phyloP scores from a whole-genome alignment of 768 basidiomycete species.

The Xerocomellus chrysenteron region DNA sequence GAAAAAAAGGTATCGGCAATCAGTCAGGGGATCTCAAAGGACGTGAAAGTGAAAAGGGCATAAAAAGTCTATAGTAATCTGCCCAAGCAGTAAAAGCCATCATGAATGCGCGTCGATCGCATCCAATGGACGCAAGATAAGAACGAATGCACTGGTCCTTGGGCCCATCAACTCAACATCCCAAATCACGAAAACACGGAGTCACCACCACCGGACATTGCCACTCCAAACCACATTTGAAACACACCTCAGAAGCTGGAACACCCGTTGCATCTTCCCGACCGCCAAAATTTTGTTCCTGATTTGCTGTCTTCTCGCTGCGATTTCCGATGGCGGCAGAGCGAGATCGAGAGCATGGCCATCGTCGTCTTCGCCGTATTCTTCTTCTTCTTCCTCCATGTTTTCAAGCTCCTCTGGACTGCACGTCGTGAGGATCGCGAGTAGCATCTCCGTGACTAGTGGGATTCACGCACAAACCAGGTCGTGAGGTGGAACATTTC shows the following conservation, averaged over 20 bases:
- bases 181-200: neutral
- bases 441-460: slow-evolving; percentile 94
- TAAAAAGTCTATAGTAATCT: neutral
- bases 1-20: neutral
- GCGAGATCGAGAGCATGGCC: slow-evolving; percentile 27
- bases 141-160: neutral
- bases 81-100: neutral
- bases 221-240: neutral
- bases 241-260: slow-evolving; percentile 81
- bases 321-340: slow-evolving; percentile 41
- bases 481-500: neutral
- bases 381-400: slow-evolving; percentile 46
- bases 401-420: slow-evolving; percentile 88
- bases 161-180: no score
- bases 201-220: neutral
- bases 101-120: neutral
- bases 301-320: slow-evolving; percentile 70
- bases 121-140: neutral
- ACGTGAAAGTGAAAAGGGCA: no score
- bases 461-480: neutral
- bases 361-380: slow-evolving; percentile 27
- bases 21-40: neutral
- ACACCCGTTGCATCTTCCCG: slow-evolving; percentile 87
- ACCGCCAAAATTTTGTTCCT: slow-evolving; percentile 94
- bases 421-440: slow-evolving; percentile 92